A percentile compares a stretch with the other conserved stretches of the same genome.
phyloP scores from a whole-genome alignment of 306 rosid species.

The Nissolia schottii region DNA sequence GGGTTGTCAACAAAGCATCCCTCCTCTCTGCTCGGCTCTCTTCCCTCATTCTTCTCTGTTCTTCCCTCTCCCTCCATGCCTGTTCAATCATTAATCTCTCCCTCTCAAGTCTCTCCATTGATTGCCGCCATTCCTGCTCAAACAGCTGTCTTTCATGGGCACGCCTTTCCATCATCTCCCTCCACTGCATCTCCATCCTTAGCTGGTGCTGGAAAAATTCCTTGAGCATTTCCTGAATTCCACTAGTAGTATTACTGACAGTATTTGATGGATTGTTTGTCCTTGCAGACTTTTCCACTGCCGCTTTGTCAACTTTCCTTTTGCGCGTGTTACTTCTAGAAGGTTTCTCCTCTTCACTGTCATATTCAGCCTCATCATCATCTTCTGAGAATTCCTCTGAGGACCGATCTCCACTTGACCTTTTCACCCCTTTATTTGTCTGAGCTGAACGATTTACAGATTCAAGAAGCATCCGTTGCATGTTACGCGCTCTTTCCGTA shows the following conservation, averaged over 20 bases:
- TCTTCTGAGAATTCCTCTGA: conserved; percentile 69
- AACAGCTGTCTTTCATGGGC: conserved; percentile 54
- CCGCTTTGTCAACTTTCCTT: conserved; percentile 45
- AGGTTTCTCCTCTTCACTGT: conserved; percentile 55
- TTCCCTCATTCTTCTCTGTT: conserved; percentile 72
- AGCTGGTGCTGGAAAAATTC: conserved; percentile 68
- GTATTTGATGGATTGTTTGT: conserved; percentile 25
- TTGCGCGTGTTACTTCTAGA: conserved; percentile 51
- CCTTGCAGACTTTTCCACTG: conserved; percentile 41
- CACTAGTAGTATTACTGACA: conserved; percentile 11
- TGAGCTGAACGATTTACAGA: conserved; percentile 53
- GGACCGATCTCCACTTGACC: conserved; percentile 40
- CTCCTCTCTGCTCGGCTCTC: conserved; percentile 75
- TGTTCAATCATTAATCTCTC: conserved; percentile 71
- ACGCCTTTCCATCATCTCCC: conserved; percentile 69
- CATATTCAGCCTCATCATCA: conserved; percentile 49
- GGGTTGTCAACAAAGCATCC: conserved; percentile 72
- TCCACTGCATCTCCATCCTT: conserved; percentile 86
- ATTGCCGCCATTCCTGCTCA: conserved; percentile 81
- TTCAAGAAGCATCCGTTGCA: conserved; percentile 65
- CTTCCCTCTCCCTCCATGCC: conserved; percentile 92
- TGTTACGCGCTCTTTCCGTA: conserved; percentile 60
- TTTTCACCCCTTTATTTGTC: conserved; percentile 53
- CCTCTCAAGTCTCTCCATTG: conserved; percentile 75
- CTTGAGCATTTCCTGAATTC: conserved; percentile 56